Conservation (phyloP, 2,329 filamentous ascomycete species). For the Magnaporthiopsis incrustans region DNA sequence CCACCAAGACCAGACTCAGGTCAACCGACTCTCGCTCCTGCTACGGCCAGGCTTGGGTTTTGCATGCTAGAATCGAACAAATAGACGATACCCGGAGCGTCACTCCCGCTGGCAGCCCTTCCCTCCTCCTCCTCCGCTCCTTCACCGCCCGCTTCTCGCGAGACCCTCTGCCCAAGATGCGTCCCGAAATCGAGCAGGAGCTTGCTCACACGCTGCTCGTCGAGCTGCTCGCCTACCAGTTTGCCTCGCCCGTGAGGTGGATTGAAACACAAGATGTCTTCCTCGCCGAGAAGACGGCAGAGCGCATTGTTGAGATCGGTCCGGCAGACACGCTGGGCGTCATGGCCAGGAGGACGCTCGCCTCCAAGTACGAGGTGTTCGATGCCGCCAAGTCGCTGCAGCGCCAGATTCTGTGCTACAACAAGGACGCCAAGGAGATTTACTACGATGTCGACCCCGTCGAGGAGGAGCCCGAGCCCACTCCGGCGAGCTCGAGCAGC, state of each 20-base stretch:
- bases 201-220: constrained; percentile 96
- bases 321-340: constrained; percentile 93
- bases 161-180: constrained; percentile 52
- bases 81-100: constrained; percentile 10
- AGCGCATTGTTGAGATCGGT: constrained; percentile 96
- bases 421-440: constrained; percentile 98
- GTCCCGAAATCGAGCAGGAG: constrained; percentile 98
- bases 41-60: background rate
- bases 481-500: constrained; percentile 13
- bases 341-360: constrained; percentile 93
- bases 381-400: constrained; percentile 95
- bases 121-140: background rate
- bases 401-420: constrained; percentile 97
- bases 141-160: background rate
- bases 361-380: constrained; percentile 97
- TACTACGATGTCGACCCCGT: constrained; percentile 98
- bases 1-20: background rate
- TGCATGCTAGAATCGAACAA: constrained; percentile 8
- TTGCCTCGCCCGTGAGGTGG: constrained; percentile 97
- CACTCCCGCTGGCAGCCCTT: constrained; percentile 7
- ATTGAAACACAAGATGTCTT: constrained; percentile 99
- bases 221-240: constrained; percentile 98
- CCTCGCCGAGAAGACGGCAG: constrained; percentile 88
- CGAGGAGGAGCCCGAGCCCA: constrained; percentile 73
- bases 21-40: background rate